Evolutionary conservation across 768 basidiomycete genomes (phyloP), one percentile per base, ranked within the genome.

Genomic region (Candolleomyces aberdarensis): DNA sequence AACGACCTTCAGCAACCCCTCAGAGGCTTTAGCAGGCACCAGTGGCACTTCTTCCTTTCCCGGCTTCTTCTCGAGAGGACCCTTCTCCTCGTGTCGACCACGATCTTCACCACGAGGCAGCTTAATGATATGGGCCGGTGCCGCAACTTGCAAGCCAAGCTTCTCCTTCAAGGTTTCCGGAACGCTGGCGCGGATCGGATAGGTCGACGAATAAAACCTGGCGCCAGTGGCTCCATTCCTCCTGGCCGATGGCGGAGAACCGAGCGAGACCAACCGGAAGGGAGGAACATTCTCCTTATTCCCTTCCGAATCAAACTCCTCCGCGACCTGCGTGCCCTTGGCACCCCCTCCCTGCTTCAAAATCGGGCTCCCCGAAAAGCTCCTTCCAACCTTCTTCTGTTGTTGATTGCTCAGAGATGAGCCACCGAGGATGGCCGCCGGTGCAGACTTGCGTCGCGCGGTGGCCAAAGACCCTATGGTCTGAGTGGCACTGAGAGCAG

Each of bases 281-380:
- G 60, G 60, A 2, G 60, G 29, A 26, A 61, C 56, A n/a, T 61
- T 61, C 44, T 61, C 60, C 40, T 61, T 61, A 36, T 61, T 61
- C 39, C 54, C 54, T 15, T 61, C 60, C 5, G 55, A 56, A 17
- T 61, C 60, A n/a, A 57, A 50, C 9, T 61, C 55, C 17, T 44
- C 39, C 7, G 48, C 48, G 13, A 31, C 51, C 6, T 17, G 15
- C 20, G 29, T 40, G 11, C 55, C 36, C 43, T 57, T 56, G 19
- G 19, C 47, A 26, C 26, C 40, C 40, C 20, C 49, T 5, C n/a
- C 46, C 13, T 31, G 49, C 49, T 51, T 51, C n/a, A 14, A 22
- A 17, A 31, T 14, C 26, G 49, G 20, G 49, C 29, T 13, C n/a
- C 47, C 52, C 5, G 53, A 39, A 32, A 29, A 26, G 50, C 19